These are phyloP conservation scores for Trichoderma gracile DNA, from an alignment of 2,329 filamentous ascomycete species.

Conservation along the genomic window DNA sequence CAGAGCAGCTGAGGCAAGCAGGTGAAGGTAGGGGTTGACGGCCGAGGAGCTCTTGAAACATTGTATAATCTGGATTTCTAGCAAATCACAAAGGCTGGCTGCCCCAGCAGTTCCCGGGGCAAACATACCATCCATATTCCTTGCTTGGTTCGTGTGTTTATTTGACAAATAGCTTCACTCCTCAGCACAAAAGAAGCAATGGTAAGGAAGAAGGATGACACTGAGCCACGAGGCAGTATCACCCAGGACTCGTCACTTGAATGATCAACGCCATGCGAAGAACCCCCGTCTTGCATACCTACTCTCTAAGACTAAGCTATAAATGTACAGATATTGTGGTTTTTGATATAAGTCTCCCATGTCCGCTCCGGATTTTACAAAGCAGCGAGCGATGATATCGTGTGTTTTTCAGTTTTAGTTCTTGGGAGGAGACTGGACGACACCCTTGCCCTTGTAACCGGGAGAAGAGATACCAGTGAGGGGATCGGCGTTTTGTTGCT, in stretches of 20 bases:
- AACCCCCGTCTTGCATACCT: constrained; percentile 34
- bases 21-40: constrained; percentile 50
- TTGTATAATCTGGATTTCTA: background rate
- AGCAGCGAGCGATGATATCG: constrained; percentile 34
- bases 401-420: constrained; percentile 41
- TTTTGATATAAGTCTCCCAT: constrained; percentile 36
- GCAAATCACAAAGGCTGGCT: background rate
- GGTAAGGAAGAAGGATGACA: background rate
- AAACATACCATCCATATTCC: background rate
- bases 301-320: constrained; percentile 39
- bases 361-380: constrained; percentile 41
- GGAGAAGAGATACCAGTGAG: constrained; percentile 80
- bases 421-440: constrained; percentile 69
- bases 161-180: background rate
- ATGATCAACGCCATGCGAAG: constrained; percentile 36
- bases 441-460: constrained; percentile 75
- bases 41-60: background rate
- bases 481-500: constrained; percentile 84
- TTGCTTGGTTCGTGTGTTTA: background rate
- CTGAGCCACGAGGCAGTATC: constrained; percentile 34
- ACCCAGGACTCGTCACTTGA: constrained; percentile 40
- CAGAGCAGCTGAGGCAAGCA: constrained; percentile 49
- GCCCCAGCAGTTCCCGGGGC: background rate
- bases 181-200: background rate
- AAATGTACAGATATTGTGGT: constrained; percentile 36